Conservation (phyloP, 805 yeast genomes). For the Sugiyamaella floridensis region DNA sequence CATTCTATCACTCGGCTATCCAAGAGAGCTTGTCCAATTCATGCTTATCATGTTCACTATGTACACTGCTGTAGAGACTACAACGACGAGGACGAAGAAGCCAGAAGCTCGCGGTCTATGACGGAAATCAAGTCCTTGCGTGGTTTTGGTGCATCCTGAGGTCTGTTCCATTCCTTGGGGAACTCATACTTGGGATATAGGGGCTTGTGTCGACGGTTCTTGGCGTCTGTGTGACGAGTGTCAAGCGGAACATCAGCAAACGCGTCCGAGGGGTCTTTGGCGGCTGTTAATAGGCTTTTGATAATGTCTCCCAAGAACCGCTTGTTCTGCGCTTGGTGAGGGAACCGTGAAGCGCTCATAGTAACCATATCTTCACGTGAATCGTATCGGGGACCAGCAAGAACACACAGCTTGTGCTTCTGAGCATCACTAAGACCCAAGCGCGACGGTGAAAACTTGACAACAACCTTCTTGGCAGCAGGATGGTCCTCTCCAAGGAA, state of each 20-base stretch:
- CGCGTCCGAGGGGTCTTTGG: conserved; percentile 55
- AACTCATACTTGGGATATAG: conserved; percentile 40
- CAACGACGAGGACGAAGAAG: not conserved
- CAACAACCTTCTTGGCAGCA: conserved; percentile 61
- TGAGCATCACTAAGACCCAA: conserved; percentile 42
- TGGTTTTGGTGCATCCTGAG: conserved; percentile 60
- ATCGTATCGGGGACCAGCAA: conserved; percentile 75
- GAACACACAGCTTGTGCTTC: conserved; percentile 66
- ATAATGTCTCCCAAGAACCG: conserved; percentile 60
- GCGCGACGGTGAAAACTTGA: conserved; percentile 42
- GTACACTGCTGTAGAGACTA: conserved; percentile 2
- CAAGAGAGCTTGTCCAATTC: too few species aligned
- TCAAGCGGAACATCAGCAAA: conserved; percentile 79
- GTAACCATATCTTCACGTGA: conserved; percentile 50
- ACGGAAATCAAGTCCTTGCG: conserved; percentile 22
- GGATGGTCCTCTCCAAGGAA: conserved; percentile 69
- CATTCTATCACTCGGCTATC: too few species aligned
- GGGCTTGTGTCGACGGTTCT: conserved; percentile 37
- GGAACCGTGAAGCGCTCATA: conserved; percentile 57
- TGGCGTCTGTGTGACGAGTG: conserved; percentile 55
- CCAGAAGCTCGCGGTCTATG: not conserved
- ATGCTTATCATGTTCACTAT: not conserved
- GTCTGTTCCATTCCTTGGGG: conserved; percentile 77
- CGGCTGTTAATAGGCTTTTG: conserved; percentile 51
- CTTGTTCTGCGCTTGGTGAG: conserved; percentile 82